Evolutionary conservation across 768 basidiomycete species (phyloP).

Genomic region (Trametes cingulata): DNA sequence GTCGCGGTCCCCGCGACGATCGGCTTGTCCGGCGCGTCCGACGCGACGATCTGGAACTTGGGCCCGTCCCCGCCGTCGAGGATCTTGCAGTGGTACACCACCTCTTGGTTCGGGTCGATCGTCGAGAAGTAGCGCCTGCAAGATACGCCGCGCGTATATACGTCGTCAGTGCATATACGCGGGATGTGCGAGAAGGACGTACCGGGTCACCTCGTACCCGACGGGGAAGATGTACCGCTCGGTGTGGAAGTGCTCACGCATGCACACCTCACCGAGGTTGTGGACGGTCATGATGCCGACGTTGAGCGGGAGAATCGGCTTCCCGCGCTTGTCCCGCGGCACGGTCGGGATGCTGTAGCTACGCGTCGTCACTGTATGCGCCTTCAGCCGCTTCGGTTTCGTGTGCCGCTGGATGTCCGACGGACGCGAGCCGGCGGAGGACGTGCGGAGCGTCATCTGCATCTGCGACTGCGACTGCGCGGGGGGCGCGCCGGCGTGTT

Average conservation of each 20-base stretch:
- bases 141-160: no score
- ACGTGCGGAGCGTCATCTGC: constrained; percentile 29
- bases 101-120: constrained; percentile 61
- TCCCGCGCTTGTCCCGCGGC: constrained; percentile 68
- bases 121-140: constrained; percentile 83
- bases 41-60: constrained; percentile 81
- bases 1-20: constrained; percentile 87
- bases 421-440: constrained; percentile 33
- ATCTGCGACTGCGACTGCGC: constrained; percentile 32
- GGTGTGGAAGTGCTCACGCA: constrained; percentile 84
- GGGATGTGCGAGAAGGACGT: constrained; percentile 22
- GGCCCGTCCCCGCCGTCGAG: constrained; percentile 84
- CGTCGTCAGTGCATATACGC: constrained; percentile 3
- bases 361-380: constrained; percentile 78
- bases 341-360: constrained; percentile 78
- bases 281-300: constrained; percentile 88
- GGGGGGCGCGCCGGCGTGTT: constrained; percentile 22
- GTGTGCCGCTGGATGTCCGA: constrained; percentile 42
- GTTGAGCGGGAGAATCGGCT: constrained; percentile 74
- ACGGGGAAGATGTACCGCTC: constrained; percentile 89
- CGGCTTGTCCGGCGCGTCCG: constrained; percentile 68
- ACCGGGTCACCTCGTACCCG: constrained; percentile 83
- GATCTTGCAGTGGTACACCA: constrained; percentile 81
- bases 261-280: constrained; percentile 71
- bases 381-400: constrained; percentile 78